Conservation (phyloP, 768 basidiomycete genomes). For the Mycena galopus region DNA sequence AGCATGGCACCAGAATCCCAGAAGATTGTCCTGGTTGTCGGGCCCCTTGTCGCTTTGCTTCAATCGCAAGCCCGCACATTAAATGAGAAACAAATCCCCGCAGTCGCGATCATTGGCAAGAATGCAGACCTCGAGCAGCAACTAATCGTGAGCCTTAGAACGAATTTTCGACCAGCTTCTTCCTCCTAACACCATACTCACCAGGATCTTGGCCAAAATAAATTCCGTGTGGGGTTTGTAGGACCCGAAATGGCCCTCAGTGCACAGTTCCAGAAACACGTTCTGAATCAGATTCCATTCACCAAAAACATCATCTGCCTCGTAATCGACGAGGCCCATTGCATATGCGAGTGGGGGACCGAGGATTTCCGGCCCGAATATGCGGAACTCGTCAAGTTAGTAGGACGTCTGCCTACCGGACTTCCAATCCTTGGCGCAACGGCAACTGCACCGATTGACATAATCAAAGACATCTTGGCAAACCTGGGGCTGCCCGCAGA, state of each 20-base stretch:
- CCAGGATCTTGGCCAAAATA: conserved; percentile 23
- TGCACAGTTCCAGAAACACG: conserved; percentile 18
- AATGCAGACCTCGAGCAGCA: conserved; percentile 13
- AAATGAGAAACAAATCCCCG: conserved; percentile 23
- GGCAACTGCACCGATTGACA: conserved; percentile 16
- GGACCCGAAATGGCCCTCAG: conserved; percentile 35
- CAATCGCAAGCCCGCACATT: conserved; percentile 18
- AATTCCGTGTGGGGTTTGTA: conserved; percentile 33
- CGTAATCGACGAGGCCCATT: conserved; percentile 41
- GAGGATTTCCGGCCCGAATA: conserved; percentile 34
- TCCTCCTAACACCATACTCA: background rate
- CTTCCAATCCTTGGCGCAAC: conserved; percentile 31
- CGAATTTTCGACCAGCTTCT: background rate
- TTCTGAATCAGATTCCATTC: conserved; percentile 27
- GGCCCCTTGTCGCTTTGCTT: conserved; percentile 32
- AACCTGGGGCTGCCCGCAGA: background rate
- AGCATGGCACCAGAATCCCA: conserved; percentile 4
- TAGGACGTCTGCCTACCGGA: conserved; percentile 22
- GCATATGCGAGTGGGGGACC: conserved; percentile 39
- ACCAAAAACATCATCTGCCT: conserved; percentile 25
- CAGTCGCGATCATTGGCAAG: conserved; percentile 10
- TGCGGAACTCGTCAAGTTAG: background rate
- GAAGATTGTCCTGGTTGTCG: conserved; percentile 36
- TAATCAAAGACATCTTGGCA: conserved; percentile 16
- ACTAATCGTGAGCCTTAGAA: conserved; percentile 8